Evolutionary conservation across 768 basidiomycete species (phyloP), one percentile per base, ranked within the genome.

Genomic region (Calocybe gangraenosa): DNA sequence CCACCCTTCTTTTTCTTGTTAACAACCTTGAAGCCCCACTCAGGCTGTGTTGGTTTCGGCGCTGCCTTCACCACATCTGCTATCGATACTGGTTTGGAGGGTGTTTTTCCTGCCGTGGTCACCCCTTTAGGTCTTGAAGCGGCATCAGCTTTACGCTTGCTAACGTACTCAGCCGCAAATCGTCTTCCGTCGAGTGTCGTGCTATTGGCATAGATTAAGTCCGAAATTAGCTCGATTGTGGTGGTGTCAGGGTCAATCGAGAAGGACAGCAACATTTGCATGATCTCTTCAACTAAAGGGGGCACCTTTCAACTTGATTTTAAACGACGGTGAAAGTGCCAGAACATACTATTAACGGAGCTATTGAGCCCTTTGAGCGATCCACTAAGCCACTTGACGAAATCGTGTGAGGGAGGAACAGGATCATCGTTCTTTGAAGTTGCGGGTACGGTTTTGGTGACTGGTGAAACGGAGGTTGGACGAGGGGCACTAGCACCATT

Each of bases 131-230:
- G 70, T 39, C 76, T 67, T 17, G 74, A 57, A 11, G 70, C 70
- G 0, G 82, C 86, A 61, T 98, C 95, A 15, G 76, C 78, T 67
- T 92, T 94, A 41, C 96, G 85, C 60, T 80, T 89, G 50, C 74
- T 78, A 42, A 92, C 80, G 57, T 91, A 99, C 53, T 98, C 94
- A 10, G 88, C 76, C 3, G 96, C 94, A 59, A 98, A 99, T 30
- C 95, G 81, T 40, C 94, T 77, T 4, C 96, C 96, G 58, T 98
- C 93, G 40, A 99, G 79, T 2, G 90, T 98, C 17, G 92, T 89
- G 53, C 92, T 95, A 59, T 88, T 93, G 42, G 87, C 83, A 59
- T 98, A 99, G 49, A 98, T 93, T 34, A 88, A 75, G 62, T 98
- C 96, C 18, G 90, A 88, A 53, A 99, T 98, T 60, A 96, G 84